These are phyloP conservation scores for Triticum monococcum DNA, from an alignment of 176 grass and related monocot genomes.

Conservation along the genomic window DNA sequence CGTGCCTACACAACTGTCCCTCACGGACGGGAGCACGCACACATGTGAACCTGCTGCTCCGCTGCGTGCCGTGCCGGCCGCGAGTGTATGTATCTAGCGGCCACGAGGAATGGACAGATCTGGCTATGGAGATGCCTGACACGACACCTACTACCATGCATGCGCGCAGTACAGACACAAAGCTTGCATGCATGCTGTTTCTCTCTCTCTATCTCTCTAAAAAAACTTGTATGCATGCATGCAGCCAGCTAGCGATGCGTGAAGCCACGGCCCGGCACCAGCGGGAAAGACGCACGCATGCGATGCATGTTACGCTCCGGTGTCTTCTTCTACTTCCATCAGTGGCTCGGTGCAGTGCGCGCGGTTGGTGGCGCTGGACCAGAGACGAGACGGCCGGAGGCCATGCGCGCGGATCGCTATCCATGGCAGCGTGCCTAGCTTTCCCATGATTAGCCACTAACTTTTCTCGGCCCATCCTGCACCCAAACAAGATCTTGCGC, in stretches of 20 bases:
- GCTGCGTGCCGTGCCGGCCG: background rate
- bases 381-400: background rate
- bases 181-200: background rate
- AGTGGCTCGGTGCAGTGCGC: background rate
- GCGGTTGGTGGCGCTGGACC: background rate
- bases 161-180: background rate
- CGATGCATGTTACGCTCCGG: background rate
- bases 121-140: constrained; percentile 9
- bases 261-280: background rate
- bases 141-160: constrained; percentile 9
- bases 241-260: background rate
- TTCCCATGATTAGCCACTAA: background rate
- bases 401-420: background rate
- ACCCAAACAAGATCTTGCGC: background rate
- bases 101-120: background rate
- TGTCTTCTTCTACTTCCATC: background rate
- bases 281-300: background rate
- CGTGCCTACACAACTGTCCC: background rate
- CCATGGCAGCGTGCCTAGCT: background rate
- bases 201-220: no score
- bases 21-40: background rate
- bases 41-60: background rate
- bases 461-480: background rate
- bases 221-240: background rate
- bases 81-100: background rate